Percentiles rank a stretch among this genome's conserved stretches.
Evolutionary conservation across 1,284 basidiomycete genomes (phyloP).

Genomic region (Neotropicomus parvogracilis): DNA sequence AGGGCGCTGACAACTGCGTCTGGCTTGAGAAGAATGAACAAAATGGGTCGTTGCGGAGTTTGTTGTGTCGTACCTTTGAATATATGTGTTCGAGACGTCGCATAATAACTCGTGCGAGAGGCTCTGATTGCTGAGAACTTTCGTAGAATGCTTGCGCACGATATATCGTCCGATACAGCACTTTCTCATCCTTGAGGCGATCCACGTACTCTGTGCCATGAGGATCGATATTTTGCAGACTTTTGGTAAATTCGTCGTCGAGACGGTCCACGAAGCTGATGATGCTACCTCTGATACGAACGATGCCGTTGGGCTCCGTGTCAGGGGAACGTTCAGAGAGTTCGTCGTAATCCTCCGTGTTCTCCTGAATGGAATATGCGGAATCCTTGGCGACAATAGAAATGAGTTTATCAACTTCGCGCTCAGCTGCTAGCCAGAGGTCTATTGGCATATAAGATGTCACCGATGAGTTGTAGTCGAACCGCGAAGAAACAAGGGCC

Average conservation of each 20-base stretch:
- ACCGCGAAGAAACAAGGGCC: constrained; percentile 90
- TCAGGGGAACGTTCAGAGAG: constrained; percentile 79
- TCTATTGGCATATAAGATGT: constrained; percentile 90
- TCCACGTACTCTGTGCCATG: constrained; percentile 99
- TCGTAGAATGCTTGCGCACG: constrained; percentile 92
- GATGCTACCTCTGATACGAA: constrained; percentile 85
- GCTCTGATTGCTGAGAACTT: constrained; percentile 69
- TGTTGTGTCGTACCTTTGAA: constrained; percentile 68
- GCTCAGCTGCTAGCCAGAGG: constrained; percentile 84
- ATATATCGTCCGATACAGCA: constrained; percentile 90
- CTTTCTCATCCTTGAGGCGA: constrained; percentile 91
- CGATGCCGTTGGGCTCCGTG: constrained; percentile 63
- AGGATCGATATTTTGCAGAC: constrained; percentile 97
- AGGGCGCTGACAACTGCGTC: constrained; percentile 91
- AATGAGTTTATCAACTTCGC: constrained; percentile 87
- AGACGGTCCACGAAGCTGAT: constrained; percentile 95
- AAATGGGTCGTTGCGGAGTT: background rate
- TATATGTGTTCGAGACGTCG: constrained; percentile 97
- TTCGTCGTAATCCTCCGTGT: constrained; percentile 93
- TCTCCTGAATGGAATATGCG: constrained; percentile 81
- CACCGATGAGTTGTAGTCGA: constrained; percentile 93
- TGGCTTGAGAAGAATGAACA: constrained; percentile 52
- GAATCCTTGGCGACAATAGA: constrained; percentile 71
- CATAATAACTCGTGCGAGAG: constrained; percentile 88
- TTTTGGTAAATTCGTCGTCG: constrained; percentile 98